Evolutionary conservation across 495 filamentous ascomycete species (phyloP), one percentile per base, ranked within the genome.

Genomic region (Aspergillus mulundensis): DNA sequence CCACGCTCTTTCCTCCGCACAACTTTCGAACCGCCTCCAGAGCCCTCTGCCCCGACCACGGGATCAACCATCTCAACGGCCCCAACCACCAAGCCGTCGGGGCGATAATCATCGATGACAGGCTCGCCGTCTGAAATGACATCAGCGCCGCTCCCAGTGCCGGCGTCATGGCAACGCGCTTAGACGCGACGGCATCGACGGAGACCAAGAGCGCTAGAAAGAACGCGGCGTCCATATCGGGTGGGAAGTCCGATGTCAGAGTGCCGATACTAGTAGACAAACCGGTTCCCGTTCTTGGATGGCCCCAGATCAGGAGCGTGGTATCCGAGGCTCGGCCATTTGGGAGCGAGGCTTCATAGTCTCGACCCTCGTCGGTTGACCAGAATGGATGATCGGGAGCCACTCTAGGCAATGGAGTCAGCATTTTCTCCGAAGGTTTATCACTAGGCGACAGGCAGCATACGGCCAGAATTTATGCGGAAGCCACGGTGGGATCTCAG

Each of bases 391-490:
- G 40, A 1, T 32, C 21, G 1, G 55, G 48, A 7, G 55, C 38
- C 16, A 58, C 55, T 19, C 55, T 58, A 20, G n/a, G 7, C 11
- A 15, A 7, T 5, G 34, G 23, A 25, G 18, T 23, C 49, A 46
- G 32, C 24, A 32, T 24, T 1, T 4, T 43, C 20, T 23, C 16
- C 2, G 41, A 12, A 20, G 2, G 7, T 23, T 32, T 1, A 41
- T 10, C 28, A 28, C n/a, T n/a, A n/a, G n/a, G 42, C 1, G 16
- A 30, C 24, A 20, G 23, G 49, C 15, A 28, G 36, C 55, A 19
- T 23, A 58, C 55, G 55, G 55, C 55, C 48, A 52, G 49, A 58
- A 58, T 1, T 16, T 43, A 16, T 58, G 55, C 11, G 55, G 55
- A 7, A 32, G 39, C 48, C 50, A 52, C 5, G 55, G 55, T 5